Evolutionary conservation across 208 protist species (phyloP).

Genomic region (Endotrypanum monterogeii): DNA sequence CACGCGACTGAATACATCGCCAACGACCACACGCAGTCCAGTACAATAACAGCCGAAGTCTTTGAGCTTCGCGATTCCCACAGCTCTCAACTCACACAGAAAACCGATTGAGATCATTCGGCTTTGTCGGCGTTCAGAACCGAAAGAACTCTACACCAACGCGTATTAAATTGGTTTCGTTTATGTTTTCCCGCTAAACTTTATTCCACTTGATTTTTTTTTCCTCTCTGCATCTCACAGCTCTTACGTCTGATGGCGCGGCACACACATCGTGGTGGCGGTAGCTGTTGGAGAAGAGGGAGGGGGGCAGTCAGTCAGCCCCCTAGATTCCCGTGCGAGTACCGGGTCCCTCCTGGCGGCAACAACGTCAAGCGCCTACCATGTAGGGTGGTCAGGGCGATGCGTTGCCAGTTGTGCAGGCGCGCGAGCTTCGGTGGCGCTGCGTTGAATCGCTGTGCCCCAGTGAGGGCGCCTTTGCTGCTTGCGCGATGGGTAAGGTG

Average conservation of each 20-base stretch:
- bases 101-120: too few species aligned
- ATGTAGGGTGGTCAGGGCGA: background rate
- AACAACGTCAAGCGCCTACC: background rate
- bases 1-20: background rate
- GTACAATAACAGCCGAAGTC: background rate
- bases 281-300: too few species aligned
- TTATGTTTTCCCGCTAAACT: background rate
- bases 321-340: background rate
- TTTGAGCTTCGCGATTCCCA: background rate
- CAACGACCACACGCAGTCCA: background rate
- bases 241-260: too few species aligned
- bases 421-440: background rate
- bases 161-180: too few species aligned
- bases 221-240: background rate
- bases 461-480: background rate
- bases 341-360: background rate
- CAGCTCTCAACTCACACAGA: too few species aligned
- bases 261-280: too few species aligned
- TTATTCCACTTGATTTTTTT: too few species aligned
- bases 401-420: background rate
- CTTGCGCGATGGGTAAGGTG: background rate
- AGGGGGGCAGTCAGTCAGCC: background rate
- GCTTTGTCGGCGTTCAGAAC: too few species aligned
- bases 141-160: too few species aligned
- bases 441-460: background rate